These are phyloP conservation scores for Rhynchospora pubera DNA, from an alignment of 176 grass and related monocot genomes.

Conservation along the genomic window DNA sequence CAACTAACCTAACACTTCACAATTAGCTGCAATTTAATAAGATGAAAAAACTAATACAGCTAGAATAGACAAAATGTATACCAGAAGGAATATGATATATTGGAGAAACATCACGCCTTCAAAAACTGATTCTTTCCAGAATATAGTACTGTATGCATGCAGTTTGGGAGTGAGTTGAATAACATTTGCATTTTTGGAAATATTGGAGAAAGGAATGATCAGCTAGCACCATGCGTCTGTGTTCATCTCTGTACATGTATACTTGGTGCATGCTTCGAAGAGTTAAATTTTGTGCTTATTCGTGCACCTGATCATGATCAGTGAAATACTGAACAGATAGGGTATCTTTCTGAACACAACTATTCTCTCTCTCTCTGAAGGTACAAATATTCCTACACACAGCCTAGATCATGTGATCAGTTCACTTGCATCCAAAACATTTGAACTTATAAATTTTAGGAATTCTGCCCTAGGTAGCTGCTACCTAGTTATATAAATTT, in stretches of 20 bases:
- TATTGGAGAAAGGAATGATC: not conserved
- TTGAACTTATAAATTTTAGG: not conserved
- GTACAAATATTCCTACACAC: slow-evolving; percentile 13
- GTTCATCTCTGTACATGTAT: not conserved
- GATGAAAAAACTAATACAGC: too few species aligned
- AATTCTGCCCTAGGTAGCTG: too few species aligned
- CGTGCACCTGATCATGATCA: not conserved
- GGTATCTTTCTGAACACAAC: not conserved
- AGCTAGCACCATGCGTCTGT: not conserved
- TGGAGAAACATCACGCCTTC: not conserved
- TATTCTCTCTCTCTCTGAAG: not conserved
- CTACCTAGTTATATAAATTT: too few species aligned
- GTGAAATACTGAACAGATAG: not conserved
- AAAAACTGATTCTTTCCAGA: not conserved
- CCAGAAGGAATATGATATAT: too few species aligned
- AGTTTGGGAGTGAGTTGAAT: not conserved
- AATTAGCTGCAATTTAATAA: too few species aligned
- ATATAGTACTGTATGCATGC: not conserved
- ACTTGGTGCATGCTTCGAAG: not conserved
- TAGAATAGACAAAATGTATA: too few species aligned
- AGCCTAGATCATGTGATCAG: slow-evolving; percentile 9
- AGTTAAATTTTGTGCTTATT: slow-evolving; percentile 1
- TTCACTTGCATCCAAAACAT: slow-evolving; percentile 11
- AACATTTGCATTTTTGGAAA: not conserved
- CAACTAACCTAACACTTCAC: too few species aligned